phyloP scores from a whole-genome alignment of 805 yeast genomes.

The Pichia manshurica region DNA sequence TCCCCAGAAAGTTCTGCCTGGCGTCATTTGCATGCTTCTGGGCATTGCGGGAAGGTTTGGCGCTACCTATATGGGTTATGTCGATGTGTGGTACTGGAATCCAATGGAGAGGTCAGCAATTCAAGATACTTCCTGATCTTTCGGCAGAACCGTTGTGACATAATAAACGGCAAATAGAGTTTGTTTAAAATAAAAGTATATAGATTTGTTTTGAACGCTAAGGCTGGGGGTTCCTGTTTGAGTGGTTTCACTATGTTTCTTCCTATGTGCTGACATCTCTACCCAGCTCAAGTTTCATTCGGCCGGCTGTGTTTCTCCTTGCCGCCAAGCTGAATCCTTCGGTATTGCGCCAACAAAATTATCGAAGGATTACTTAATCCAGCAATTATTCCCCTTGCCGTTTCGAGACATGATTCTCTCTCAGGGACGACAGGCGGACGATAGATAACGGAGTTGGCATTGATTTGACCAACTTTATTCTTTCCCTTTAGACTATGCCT shows the following conservation, averaged over 20 bases:
- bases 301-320: too few species aligned
- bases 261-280: too few species aligned
- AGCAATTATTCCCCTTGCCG: not conserved
- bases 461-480: too few species aligned
- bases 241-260: too few species aligned
- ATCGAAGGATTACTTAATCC: too few species aligned
- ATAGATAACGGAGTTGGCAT: not conserved
- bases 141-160: slow-evolving; percentile 49
- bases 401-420: not conserved
- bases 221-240: too few species aligned
- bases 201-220: too few species aligned
- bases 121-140: slow-evolving; percentile 63
- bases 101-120: slow-evolving; percentile 77
- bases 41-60: slow-evolving; percentile 65
- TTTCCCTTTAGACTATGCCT: too few species aligned
- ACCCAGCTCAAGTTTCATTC: too few species aligned
- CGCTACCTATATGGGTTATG: slow-evolving; percentile 75
- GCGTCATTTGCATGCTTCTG: slow-evolving; percentile 41
- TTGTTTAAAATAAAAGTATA: too few species aligned
- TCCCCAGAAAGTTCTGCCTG: not conserved
- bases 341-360: too few species aligned
- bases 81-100: slow-evolving; percentile 75
- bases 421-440: not conserved
- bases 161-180: not conserved
- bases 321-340: too few species aligned